A percentile compares a stretch with the other conserved stretches of the same genome.
Evolutionary conservation across 148 eudicot genomes (phyloP).

Genomic region (Camellia japonica): DNA sequence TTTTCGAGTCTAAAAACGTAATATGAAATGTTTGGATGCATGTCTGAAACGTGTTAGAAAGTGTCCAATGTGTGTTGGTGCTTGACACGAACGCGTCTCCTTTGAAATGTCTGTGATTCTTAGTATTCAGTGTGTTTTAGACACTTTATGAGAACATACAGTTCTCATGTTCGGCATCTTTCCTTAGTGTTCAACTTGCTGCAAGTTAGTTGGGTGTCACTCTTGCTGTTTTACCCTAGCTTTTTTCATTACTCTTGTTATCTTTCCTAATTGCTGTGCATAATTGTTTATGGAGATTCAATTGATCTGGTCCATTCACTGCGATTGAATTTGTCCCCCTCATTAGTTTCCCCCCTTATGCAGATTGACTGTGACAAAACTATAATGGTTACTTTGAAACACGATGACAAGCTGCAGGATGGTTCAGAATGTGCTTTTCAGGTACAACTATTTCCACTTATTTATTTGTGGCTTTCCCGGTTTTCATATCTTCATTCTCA

Average conservation of each 20-base stretch:
- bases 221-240: not conserved
- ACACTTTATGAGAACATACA: not conserved
- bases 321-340: not conserved
- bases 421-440: conserved; percentile 89
- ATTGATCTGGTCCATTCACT: not conserved
- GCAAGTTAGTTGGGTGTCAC: not conserved
- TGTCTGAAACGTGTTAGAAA: no score
- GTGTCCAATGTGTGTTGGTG: no score
- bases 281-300: not conserved
- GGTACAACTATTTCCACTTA: conserved; percentile 32
- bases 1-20: no score
- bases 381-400: conserved; percentile 91
- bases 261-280: conserved; percentile 1
- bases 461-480: not conserved
- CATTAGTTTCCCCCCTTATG: conserved; percentile 18
- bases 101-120: no score
- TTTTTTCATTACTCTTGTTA: not conserved
- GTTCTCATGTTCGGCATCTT: not conserved
- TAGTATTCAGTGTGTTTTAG: not conserved
- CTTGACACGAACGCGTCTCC: no score
- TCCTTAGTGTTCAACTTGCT: not conserved
- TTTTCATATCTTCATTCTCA: not conserved
- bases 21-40: no score
- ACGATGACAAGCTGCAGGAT: conserved; percentile 93
- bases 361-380: conserved; percentile 99